A percentile compares a stretch with the other conserved stretches of the same genome.
phyloP scores from a whole-genome alignment of 768 basidiomycete genomes.

The Xerocomellus dryophilus region DNA sequence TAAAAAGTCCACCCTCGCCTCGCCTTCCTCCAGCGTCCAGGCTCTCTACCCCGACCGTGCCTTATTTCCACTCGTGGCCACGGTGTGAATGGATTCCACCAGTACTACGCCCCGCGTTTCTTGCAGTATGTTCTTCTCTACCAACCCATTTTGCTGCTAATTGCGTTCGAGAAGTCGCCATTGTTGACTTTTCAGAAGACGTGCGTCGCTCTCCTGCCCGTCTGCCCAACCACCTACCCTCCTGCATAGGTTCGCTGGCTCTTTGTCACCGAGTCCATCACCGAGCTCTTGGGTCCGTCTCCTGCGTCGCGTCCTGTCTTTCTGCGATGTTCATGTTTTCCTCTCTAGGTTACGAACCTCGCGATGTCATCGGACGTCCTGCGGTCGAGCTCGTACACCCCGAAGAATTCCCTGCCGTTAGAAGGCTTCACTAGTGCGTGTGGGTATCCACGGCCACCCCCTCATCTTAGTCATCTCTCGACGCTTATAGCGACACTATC shows the following conservation, averaged over 20 bases:
- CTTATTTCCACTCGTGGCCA: background rate
- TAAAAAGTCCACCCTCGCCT: conserved; percentile 14
- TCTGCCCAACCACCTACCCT: background rate
- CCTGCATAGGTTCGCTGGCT: conserved; percentile 57
- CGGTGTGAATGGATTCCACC: conserved; percentile 36
- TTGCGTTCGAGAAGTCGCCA: conserved; percentile 52
- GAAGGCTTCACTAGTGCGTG: conserved; percentile 63
- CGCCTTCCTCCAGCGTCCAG: background rate
- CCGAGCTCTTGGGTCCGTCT: conserved; percentile 56
- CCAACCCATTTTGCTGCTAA: conserved; percentile 8
- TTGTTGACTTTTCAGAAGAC: conserved; percentile 77
- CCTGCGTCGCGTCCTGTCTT: background rate
- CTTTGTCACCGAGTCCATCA: conserved; percentile 63
- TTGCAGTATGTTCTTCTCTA: conserved; percentile 56
- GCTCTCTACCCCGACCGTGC: background rate
- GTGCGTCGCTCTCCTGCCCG: conserved; percentile 34
- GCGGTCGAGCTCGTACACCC: conserved; percentile 79
- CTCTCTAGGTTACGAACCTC: conserved; percentile 65
- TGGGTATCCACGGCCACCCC: background rate
- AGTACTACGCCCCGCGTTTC: conserved; percentile 59
- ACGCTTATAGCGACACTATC: conserved; percentile 60
- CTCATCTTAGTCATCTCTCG: background rate
- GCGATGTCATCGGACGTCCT: conserved; percentile 64
- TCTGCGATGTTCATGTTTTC: background rate
- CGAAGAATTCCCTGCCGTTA: conserved; percentile 68